Conservation (phyloP, 306 rosid species). For the Alnus glutinosa region DNA sequence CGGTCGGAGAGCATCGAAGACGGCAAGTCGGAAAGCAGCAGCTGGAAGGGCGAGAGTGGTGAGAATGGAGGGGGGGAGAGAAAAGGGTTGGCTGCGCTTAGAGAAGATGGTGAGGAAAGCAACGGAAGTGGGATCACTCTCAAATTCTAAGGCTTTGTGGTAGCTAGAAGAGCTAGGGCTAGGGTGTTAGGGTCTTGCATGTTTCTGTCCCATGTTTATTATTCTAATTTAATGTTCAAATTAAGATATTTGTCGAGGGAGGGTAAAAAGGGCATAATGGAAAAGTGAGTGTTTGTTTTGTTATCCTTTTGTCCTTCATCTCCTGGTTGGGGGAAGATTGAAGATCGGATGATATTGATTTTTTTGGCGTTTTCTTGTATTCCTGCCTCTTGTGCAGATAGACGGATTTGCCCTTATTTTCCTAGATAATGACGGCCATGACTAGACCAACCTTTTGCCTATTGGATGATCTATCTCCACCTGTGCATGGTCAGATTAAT, state of each 20-base stretch:
- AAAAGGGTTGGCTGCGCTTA: conserved; percentile 50
- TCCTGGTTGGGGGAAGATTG: conserved; percentile 16
- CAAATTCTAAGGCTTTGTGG: conserved; percentile 55
- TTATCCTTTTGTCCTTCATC: conserved; percentile 19
- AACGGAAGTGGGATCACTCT: conserved; percentile 83
- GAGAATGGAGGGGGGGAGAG: conserved; percentile 65
- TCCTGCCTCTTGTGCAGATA: not conserved
- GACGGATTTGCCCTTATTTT: conserved; percentile 16
- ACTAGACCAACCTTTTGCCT: not conserved
- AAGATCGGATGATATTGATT: conserved; percentile 18
- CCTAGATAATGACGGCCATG: not conserved
- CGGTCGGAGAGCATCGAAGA: conserved; percentile 92
- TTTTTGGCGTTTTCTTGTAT: conserved; percentile 1
- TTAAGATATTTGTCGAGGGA: conserved; percentile 21
- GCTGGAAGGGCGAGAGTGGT: conserved; percentile 95
- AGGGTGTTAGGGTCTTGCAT: conserved; percentile 32
- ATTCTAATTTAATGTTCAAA: not conserved
- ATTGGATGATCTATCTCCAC: not conserved
- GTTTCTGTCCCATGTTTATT: conserved; percentile 7
- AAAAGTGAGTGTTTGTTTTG: conserved; percentile 51
- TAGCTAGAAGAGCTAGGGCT: conserved; percentile 23
- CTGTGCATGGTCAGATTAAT: no score
- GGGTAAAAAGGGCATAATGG: conserved; percentile 43
- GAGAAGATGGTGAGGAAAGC: conserved; percentile 61
- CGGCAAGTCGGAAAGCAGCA: conserved; percentile 89